phyloP scores from a whole-genome alignment of 805 yeast genomes.

The Blastobotrys mokoenaii region DNA sequence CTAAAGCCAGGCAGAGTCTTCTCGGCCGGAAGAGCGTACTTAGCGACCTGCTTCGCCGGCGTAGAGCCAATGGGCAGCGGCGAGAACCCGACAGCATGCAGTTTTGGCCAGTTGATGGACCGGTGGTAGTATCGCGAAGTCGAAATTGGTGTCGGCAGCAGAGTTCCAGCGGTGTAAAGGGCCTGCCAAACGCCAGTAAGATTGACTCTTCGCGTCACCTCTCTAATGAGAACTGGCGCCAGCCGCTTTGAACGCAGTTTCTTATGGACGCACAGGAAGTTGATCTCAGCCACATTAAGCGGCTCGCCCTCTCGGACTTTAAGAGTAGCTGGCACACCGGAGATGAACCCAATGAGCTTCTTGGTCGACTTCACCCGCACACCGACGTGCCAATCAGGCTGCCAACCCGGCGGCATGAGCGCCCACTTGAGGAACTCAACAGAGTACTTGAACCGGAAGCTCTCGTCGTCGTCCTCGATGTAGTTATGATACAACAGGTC shows the following conservation, averaged over 20 bases:
- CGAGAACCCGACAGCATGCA: constrained; percentile 85
- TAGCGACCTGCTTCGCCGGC: constrained; percentile 54
- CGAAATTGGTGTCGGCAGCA: constrained; percentile 86
- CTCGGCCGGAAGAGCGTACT: constrained; percentile 45
- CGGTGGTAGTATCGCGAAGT: constrained; percentile 89
- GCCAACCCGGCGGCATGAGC: constrained; percentile 88
- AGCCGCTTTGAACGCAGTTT: constrained; percentile 86
- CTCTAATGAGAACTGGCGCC: constrained; percentile 90
- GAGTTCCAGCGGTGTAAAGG: constrained; percentile 84
- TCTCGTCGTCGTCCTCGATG: constrained; percentile 89
- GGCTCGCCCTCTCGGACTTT: constrained; percentile 47
- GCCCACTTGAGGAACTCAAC: constrained; percentile 87
- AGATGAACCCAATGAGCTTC: constrained; percentile 82
- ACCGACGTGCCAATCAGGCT: constrained; percentile 83
- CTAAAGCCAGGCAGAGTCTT: constrained; percentile 50
- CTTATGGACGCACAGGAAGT: constrained; percentile 90
- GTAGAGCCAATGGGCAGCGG: constrained; percentile 67
- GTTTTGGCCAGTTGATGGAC: constrained; percentile 84
- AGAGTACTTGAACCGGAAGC: constrained; percentile 84
- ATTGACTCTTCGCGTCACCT: constrained; percentile 89
- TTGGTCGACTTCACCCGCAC: constrained; percentile 73
- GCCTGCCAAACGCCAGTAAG: constrained; percentile 88
- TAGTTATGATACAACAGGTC: constrained; percentile 78
- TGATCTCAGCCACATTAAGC: constrained; percentile 61
- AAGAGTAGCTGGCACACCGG: constrained; percentile 76